Conservation (phyloP, 139 green algal species). For the Picocystis salinarum region DNA sequence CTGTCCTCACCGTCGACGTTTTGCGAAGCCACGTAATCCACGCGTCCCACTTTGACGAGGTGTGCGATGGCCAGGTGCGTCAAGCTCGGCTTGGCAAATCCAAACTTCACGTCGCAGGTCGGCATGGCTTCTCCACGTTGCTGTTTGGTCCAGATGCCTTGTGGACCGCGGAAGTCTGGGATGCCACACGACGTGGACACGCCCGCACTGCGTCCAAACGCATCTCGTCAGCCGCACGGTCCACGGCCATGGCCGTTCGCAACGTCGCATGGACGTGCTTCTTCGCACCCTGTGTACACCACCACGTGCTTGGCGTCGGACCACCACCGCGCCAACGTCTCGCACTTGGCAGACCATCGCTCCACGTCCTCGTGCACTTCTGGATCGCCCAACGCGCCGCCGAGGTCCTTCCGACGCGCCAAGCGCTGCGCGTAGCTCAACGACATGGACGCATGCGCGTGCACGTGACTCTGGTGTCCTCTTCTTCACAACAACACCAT, state of each 20-base stretch:
- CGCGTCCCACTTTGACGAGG: constrained; percentile 16
- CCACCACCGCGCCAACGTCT: constrained; percentile 16
- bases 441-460: no score
- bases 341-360: constrained; percentile 17
- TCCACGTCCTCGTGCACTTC: constrained; percentile 31
- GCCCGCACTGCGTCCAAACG: no score
- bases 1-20: constrained; percentile 79
- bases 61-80: constrained; percentile 49
- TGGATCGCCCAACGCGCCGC: constrained; percentile 45
- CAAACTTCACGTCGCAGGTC: constrained; percentile 40
- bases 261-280: no score
- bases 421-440: constrained; percentile 35
- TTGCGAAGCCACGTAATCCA: no score
- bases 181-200: constrained; percentile 80
- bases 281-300: constrained; percentile 81
- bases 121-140: constrained; percentile 28
- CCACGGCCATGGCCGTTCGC: no score
- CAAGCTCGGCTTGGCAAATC: constrained; percentile 45
- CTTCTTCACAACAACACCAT: no score
- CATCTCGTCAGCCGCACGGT: no score
- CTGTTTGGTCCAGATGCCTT: constrained; percentile 83
- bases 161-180: constrained; percentile 64
- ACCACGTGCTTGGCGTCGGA: constrained; percentile 14
- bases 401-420: constrained; percentile 41
- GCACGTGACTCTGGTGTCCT: no score